phyloP scores from a whole-genome alignment of 257 asterid species.

The Ligustrum vulgare region DNA sequence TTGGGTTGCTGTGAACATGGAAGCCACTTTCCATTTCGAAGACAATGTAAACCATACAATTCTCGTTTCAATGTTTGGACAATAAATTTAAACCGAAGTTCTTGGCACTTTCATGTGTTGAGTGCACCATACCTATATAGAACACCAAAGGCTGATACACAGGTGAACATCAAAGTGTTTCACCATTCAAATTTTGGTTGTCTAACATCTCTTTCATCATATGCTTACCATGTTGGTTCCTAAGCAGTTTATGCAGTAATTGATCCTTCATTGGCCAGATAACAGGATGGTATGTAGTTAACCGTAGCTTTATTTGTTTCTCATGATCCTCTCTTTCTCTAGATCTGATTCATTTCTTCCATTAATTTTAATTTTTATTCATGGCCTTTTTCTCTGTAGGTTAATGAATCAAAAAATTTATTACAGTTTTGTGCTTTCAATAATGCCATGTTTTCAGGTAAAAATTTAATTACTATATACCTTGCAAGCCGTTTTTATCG shows the following conservation, averaged over 20 bases:
- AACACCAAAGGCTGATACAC: conserved; percentile 32
- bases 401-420: too few species aligned
- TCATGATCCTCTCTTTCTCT: too few species aligned
- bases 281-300: too few species aligned
- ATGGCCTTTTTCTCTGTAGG: too few species aligned
- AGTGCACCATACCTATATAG: conserved; percentile 85
- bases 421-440: too few species aligned
- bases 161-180: conserved; percentile 40
- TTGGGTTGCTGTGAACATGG: not conserved
- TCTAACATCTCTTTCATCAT: not conserved
- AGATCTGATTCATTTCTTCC: too few species aligned
- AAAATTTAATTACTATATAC: too few species aligned
- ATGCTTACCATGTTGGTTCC: not conserved
- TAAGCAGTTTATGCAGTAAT: not conserved
- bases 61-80: not conserved
- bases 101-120: conserved; percentile 54
- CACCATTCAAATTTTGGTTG: not conserved
- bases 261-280: too few species aligned
- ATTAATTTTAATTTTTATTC: too few species aligned
- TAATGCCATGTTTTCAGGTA: too few species aligned
- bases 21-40: not conserved
- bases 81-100: not conserved
- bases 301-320: too few species aligned
- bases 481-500: too few species aligned
- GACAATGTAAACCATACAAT: not conserved